Conservation (phyloP, 2,329 filamentous ascomycete species). For the Fusarium nanum region DNA sequence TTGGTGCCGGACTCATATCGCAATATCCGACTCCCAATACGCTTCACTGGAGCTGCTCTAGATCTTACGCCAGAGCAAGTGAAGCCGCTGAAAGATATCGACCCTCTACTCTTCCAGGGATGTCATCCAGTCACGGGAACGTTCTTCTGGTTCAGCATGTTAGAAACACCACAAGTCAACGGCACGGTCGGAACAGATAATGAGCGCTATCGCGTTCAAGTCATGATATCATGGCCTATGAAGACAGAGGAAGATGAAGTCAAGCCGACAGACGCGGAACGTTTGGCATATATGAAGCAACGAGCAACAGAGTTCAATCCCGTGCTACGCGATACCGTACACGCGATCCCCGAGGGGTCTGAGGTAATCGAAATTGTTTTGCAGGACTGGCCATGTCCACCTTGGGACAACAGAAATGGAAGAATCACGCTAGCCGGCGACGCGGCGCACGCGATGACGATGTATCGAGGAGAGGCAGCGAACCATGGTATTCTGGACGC, state of each 20-base stretch:
- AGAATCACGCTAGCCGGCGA: constrained; percentile 4
- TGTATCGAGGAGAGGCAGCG: constrained; percentile 15
- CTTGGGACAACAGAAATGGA: neutral
- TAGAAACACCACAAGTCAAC: neutral
- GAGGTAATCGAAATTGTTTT: constrained; percentile 12
- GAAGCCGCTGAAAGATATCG: constrained; percentile 5
- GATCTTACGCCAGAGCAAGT: constrained; percentile 15
- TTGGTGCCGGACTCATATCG: neutral
- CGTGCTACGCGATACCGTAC: neutral
- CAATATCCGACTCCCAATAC: constrained; percentile 2
- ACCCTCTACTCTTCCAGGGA: constrained; percentile 15
- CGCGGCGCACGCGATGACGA: constrained; percentile 17
- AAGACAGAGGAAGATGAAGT: constrained; percentile 7
- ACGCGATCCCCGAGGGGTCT: neutral
- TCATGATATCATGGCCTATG: constrained; percentile 18
- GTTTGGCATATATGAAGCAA: constrained; percentile 13
- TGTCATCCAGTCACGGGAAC: neutral
- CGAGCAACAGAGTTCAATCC: constrained; percentile 5
- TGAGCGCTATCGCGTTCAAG: constrained; percentile 1
- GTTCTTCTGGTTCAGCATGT: constrained; percentile 18
- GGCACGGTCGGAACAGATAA: neutral
- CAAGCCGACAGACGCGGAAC: neutral
- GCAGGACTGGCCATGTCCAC: constrained; percentile 12
- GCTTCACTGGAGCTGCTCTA: constrained; percentile 3
- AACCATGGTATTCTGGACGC: constrained; percentile 14